Percentiles rank a stretch among this genome's conserved stretches.
These are phyloP conservation scores for Phialemoniopsis sp. DNA, from an alignment of 2,329 filamentous ascomycete genomes.

Conservation along the genomic window DNA sequence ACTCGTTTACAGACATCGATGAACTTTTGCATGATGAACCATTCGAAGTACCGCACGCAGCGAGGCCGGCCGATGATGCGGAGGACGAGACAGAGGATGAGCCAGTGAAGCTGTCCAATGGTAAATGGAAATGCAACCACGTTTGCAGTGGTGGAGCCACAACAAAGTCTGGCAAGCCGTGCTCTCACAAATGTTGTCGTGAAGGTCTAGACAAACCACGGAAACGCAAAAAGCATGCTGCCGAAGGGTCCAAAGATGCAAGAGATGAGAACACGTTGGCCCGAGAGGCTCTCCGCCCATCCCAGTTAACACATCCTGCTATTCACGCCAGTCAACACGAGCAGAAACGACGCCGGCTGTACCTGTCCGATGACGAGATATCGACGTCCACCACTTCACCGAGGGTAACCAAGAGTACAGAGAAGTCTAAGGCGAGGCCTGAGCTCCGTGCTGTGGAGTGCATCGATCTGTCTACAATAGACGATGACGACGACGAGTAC, in stretches of 20 bases:
- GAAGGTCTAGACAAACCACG: constrained; percentile 64
- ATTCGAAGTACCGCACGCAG: not conserved
- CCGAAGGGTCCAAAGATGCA: constrained; percentile 18
- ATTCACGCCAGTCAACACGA: too few relatives aligned
- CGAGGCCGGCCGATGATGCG: not conserved
- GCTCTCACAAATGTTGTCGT: constrained; percentile 70
- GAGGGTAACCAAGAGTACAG: too few relatives aligned
- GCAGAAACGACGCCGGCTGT: too few relatives aligned
- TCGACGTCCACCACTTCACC: too few relatives aligned
- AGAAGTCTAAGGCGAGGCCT: too few relatives aligned
- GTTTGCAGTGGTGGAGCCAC: constrained; percentile 42
- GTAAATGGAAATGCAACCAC: constrained; percentile 73
- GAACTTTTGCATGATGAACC: not conserved
- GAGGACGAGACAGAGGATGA: constrained; percentile 13
- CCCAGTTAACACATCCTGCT: not conserved
- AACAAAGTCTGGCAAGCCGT: constrained; percentile 37
- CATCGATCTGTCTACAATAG: constrained; percentile 1
- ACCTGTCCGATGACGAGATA: too few relatives aligned
- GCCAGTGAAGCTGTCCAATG: constrained; percentile 57
- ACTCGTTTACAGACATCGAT: constrained; percentile 1
- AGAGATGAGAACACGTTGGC: constrained; percentile 13
- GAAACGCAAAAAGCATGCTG: constrained; percentile 38
- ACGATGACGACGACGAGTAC: not conserved
- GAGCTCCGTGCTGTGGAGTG: not conserved
- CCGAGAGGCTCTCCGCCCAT: not conserved